Evolutionary conservation across 352 stramenopile genomes (phyloP), one percentile per base, ranked within the genome.

Genomic region (Thalassiosira oceanica): DNA sequence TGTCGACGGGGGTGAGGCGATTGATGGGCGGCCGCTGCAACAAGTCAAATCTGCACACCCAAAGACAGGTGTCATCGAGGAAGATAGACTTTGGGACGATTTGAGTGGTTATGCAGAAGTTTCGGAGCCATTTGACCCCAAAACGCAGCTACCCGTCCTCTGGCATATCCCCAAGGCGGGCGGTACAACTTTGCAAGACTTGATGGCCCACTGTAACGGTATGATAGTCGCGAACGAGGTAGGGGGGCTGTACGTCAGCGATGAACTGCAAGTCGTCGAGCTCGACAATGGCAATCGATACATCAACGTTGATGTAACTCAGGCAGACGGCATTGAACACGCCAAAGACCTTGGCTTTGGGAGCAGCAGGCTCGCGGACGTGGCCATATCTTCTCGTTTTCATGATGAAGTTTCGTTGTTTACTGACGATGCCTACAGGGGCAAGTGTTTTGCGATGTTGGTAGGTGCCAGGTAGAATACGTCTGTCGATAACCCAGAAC

Each of bases 251-350:
- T n/a, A n/a, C n/a, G n/a, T n/a, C n/a, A n/a, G n/a, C n/a, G 23
- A 44, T 24, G 16, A 35, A n/a, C 53, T 78, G 20, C 60, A 26
- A n/a, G 49, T 78, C 0, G 67, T 78, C n/a, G 50, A 24, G 6
- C 37, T 45, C 10, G 67, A 70, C 13, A 60, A 73, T 56, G 73
- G 73, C 27, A 51, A 48, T 24, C 77, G 72, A 16, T 84, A 81
- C 52, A 58, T 84, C 16, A 84, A 84, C 31, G 60, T 84, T n/a
- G 65, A 84, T 36, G 68, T 72, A 1, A 78, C 64, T 2, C 71
- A 57, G 2, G 18, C 42, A 0, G 43, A 68, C 26, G 74, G 74
- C 11, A 80, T 84, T 27, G 18, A 43, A 23, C 45, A 44, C 28
- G 74, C 74, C 8, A 67, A 48, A n/a, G 11, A 61, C 28, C 28